phyloP scores from a whole-genome alignment of 768 basidiomycete genomes.

The Calocera cornea region DNA sequence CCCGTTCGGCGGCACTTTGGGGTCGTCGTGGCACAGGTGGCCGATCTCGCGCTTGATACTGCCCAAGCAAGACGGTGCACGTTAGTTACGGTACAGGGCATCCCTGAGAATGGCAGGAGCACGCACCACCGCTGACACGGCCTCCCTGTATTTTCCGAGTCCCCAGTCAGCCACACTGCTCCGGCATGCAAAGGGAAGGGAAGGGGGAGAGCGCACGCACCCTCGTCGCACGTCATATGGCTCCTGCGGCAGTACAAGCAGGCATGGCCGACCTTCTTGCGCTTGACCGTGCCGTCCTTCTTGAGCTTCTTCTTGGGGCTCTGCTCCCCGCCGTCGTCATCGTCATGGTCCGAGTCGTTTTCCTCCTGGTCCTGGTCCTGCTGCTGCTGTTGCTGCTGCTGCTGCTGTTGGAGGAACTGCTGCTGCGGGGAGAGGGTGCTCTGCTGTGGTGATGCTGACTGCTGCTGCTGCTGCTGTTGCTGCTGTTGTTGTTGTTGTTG shows the following conservation, averaged over 20 bases:
- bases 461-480: neutral
- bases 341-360: neutral
- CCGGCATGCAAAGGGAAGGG: neutral
- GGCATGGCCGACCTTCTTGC: conserved; percentile 82
- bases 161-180: neutral
- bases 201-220: conserved; percentile 21
- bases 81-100: neutral
- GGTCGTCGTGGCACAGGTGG: conserved; percentile 85
- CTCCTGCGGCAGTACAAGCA: conserved; percentile 86
- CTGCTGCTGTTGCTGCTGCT: neutral
- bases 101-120: neutral
- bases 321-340: neutral
- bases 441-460: neutral
- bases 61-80: neutral
- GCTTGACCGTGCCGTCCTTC: conserved; percentile 28
- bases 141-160: conserved; percentile 11
- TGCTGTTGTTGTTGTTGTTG: neutral
- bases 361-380: neutral
- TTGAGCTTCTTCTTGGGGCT: neutral
- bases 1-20: conserved; percentile 17
- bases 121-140: conserved; percentile 89
- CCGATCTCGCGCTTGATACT: conserved; percentile 96
- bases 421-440: neutral
- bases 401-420: neutral
- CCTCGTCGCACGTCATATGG: conserved; percentile 76